Percentiles rank a stretch among this genome's conserved stretches.
These are phyloP conservation scores for Sordariomycetes sp. DNA, from an alignment of 2,329 filamentous ascomycete genomes.

Conservation along the genomic window DNA sequence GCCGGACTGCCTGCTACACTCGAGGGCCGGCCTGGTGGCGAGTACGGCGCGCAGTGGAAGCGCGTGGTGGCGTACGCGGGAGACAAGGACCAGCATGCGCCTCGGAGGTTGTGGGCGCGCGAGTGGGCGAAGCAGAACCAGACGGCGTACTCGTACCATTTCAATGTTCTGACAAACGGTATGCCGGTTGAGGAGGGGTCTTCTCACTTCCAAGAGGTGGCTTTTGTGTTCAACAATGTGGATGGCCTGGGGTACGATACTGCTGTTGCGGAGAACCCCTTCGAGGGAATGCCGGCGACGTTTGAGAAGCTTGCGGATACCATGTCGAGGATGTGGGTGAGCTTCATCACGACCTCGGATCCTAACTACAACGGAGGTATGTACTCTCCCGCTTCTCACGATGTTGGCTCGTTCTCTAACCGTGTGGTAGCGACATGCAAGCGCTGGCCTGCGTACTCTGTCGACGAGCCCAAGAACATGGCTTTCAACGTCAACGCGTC, in stretches of 20 bases:
- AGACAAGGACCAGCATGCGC: conserved; percentile 40
- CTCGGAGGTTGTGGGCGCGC: conserved; percentile 37
- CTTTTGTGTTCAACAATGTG: conserved; percentile 35
- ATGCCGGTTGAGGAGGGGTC: conserved; percentile 8
- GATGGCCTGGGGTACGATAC: conserved; percentile 22
- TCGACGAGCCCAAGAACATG: conserved; percentile 25
- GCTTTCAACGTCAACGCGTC: conserved; percentile 35
- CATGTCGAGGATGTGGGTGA: conserved; percentile 38
- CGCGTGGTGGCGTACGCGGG: conserved; percentile 39
- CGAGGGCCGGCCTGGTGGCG: background rate
- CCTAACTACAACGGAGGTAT: conserved; percentile 21
- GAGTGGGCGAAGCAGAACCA: conserved; percentile 32
- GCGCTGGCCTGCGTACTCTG: conserved; percentile 29
- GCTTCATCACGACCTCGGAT: conserved; percentile 30
- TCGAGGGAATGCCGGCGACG: conserved; percentile 23
- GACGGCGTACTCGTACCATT: conserved; percentile 40
- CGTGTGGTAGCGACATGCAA: background rate
- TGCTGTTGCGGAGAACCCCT: conserved; percentile 14
- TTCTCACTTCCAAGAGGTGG: conserved; percentile 15
- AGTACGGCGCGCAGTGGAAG: conserved; percentile 33
- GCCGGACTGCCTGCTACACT: conserved; percentile 32
- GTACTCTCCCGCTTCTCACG: background rate
- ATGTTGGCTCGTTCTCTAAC: background rate
- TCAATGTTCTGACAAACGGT: conserved; percentile 18
- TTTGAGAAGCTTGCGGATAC: conserved; percentile 23